A percentile compares a stretch with the other conserved stretches of the same genome.
phyloP scores from a whole-genome alignment of 2,329 filamentous ascomycete genomes.

The Beauveria caledonica region DNA sequence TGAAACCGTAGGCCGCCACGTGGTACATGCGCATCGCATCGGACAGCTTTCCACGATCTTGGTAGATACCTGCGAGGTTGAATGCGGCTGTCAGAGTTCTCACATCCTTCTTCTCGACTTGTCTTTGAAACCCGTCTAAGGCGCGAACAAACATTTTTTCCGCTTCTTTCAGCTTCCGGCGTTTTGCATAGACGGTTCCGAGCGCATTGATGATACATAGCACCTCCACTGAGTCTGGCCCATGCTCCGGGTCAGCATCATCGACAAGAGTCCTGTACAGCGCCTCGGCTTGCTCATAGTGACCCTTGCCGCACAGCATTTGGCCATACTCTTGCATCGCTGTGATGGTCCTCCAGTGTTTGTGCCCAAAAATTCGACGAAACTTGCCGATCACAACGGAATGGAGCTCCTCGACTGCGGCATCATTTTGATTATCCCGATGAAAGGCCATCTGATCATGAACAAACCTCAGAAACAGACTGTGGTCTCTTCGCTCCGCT shows the following conservation, averaged over 20 bases:
- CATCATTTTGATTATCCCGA: not conserved
- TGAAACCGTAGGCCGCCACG: not conserved
- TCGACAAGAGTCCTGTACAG: not conserved
- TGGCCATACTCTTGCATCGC: not conserved
- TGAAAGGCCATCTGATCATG: not conserved
- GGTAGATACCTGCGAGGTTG: not conserved
- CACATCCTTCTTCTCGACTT: not conserved
- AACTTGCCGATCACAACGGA: not conserved
- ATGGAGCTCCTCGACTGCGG: not conserved
- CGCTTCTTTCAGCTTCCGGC: not conserved
- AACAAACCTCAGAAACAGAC: not conserved
- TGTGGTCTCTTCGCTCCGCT: not conserved
- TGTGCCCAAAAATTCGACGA: not conserved
- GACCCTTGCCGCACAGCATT: not conserved
- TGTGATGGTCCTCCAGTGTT: not conserved
- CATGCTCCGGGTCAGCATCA: not conserved
- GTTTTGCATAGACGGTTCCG: not conserved
- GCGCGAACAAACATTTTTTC: not conserved
- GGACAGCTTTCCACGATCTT: not conserved
- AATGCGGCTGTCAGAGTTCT: not conserved
- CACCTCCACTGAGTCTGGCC: not conserved
- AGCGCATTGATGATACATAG: not conserved
- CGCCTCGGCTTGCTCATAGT: not conserved
- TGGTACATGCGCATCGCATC: not conserved
- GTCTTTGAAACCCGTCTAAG: not conserved